Base-by-base conservation (phyloP, 2,329 filamentous ascomycete genomes). In the Lachnum nothofagi region DNA sequence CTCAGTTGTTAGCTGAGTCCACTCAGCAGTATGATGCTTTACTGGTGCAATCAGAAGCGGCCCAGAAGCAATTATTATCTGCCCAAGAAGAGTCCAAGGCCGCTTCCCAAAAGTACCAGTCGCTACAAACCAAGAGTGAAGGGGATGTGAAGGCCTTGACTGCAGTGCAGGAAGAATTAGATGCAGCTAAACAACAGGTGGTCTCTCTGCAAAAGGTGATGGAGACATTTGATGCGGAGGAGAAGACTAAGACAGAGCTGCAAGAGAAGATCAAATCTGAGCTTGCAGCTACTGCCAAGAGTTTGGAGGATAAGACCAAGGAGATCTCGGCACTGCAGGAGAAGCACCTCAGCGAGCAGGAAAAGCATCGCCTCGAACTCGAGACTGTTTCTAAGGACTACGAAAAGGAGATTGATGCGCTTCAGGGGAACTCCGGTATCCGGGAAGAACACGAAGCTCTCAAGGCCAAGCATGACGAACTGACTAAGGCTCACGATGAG, bases 401-500 rank as follows among this genome's bases (percentile, higher is more conserved):
- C 55, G 77, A 83, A 62, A 72, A 75, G n/a, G 80, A 84, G 63
- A 83, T 85, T 46, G 80, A 83, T 60, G 76, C 76, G 49, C 73
- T 83, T 14, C 75, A 76, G 48, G 80, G 79, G 19, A 79, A 84
- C 53, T 79, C 80, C 12, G 78, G 78, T 62, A 81, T 82, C 67
- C 82, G 81, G 68, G 76, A 77, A 55, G 79, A 82, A 65, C 83
- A 78, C 52, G 74, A 81, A 50, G 77, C 79, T 31, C 72, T 85
- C 5, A 78, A 83, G 61, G 65, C 64, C 4, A 74, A 82, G 63
- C 76, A 83, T 63, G 70, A 70, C 9, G 77, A 55, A 42, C 43
- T 59, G 7, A 46, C 39, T 12, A 53, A 54, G 37, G 17, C 49
- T n/a, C 56, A 56, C n/a, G 23, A 22, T 14, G 48, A 53, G 2